Base-by-base conservation (phyloP, 495 filamentous ascomycete genomes). In the Penicillium psychrofluorescens region DNA sequence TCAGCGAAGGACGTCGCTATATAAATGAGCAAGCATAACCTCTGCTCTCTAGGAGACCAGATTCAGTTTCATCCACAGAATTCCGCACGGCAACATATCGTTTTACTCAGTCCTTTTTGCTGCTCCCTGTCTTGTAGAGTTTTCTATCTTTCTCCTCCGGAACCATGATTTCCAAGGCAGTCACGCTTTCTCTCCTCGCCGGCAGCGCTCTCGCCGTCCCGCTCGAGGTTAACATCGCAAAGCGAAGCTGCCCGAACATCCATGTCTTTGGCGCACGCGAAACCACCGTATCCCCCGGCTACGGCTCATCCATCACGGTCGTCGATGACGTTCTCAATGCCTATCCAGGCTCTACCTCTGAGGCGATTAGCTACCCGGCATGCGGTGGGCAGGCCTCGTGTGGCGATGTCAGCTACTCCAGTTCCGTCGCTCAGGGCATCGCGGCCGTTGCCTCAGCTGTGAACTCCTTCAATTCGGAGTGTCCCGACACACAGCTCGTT, bases 261-360 rank as follows among this genome's bases (percentile, higher is more conserved):
- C 80, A 83, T 53, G 66, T 80, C 35, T 80, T 83, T 40, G 80
- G 79, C 7, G 82, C 81, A 0, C 78, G 81, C 37, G 81, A 84
- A 63, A 84, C 80, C 9, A 81, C 77, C 0, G 79, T 55, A 2
- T 46, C 72, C 2, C 50, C 68, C 7, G 79, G 80, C 11, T 79
- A 74, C 50, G 79, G 79, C 6, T 70, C 75, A 5, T 55, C 61
- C 35, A 61, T 44, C 36, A 69, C 68, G 4, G 71, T 81, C 22
- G 71, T 81, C 39, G 65, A 79, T 40, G 60, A 67, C 11, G 48
- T 80, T 11, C 46, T 69, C 10, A 55, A 56, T 27, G 70, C 72
- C 12, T 75, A 76, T 46, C 51, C 71, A 0, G 71, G 69, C n/a
- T 55, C 71, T 4, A 77, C 74, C 9, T 51, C 74, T 2, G 78